A percentile compares a stretch with the other conserved stretches of the same genome.
phyloP scores from a whole-genome alignment of 225 moss, liverwort and hornwort species.

The Anthoceros angustus region DNA sequence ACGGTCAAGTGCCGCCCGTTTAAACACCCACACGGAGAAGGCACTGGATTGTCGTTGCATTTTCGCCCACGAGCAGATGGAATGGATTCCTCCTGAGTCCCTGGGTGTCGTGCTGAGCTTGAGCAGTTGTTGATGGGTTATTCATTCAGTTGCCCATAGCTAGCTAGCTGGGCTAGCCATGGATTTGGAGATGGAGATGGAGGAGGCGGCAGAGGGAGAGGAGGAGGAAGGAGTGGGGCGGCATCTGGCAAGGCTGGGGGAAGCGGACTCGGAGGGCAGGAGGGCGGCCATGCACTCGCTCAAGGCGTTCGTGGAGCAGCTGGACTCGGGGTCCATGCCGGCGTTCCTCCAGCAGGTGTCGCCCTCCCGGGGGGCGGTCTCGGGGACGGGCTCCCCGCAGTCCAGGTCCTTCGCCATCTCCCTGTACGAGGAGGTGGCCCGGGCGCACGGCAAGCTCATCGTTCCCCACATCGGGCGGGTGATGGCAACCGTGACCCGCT shows the following conservation, averaged over 20 bases:
- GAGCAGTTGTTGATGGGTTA: too few species aligned
- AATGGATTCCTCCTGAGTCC: too few species aligned
- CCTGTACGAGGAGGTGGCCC: slow-evolving; percentile 63
- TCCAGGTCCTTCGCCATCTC: slow-evolving; percentile 54
- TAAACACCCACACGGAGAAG: too few species aligned
- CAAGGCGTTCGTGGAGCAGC: slow-evolving; percentile 46
- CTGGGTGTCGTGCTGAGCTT: too few species aligned
- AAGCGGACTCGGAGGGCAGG: slow-evolving; percentile 52
- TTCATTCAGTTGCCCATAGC: too few species aligned
- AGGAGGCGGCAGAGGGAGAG: slow-evolving; percentile 29
- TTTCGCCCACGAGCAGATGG: too few species aligned
- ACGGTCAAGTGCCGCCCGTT: too few species aligned
- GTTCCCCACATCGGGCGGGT: slow-evolving; percentile 53
- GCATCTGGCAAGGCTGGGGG: slow-evolving; percentile 41
- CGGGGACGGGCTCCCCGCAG: background rate
- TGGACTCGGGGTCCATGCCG: slow-evolving; percentile 51
- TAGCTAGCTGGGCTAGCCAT: too few species aligned
- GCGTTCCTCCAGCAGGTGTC: slow-evolving; percentile 59
- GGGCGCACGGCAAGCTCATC: slow-evolving; percentile 66
- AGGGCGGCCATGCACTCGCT: slow-evolving; percentile 56
- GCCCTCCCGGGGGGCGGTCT: background rate
- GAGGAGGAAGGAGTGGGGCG: slow-evolving; percentile 54
- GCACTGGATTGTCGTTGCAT: too few species aligned
- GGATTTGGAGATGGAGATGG: slow-evolving; percentile 42
- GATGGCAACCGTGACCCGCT: slow-evolving; percentile 40